Percentiles rank a stretch among this genome's conserved stretches.
Conservation (phyloP, 73 alveolate genomes). For the Paramecium caudatum region DNA sequence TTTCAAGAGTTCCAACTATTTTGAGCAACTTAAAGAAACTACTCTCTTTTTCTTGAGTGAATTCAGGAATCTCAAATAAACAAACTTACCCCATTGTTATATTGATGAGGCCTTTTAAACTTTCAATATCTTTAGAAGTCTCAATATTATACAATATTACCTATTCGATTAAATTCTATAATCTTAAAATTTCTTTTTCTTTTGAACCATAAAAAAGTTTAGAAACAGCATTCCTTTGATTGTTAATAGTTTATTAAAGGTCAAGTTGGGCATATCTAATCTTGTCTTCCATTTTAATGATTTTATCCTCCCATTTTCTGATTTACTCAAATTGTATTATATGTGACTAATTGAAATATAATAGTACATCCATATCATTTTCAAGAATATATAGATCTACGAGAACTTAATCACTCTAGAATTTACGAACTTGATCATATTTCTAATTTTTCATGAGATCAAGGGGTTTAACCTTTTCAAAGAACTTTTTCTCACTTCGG, state of each 20-base stretch:
- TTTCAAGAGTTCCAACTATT: constrained; percentile 29
- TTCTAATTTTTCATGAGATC: constrained; percentile 4
- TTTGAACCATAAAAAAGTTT: background rate
- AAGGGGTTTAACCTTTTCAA: background rate
- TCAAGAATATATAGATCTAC: constrained; percentile 19
- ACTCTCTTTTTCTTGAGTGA: background rate
- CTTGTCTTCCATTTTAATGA: background rate
- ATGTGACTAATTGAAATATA: background rate
- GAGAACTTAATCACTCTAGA: constrained; percentile 8
- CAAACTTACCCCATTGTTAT: background rate
- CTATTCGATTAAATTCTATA: background rate
- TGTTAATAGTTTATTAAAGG: constrained; percentile 20
- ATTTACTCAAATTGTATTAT: background rate
- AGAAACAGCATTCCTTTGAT: background rate
- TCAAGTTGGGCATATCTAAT: constrained; percentile 2
- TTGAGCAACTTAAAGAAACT: constrained; percentile 25
- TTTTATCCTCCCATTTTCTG: constrained; percentile 27
- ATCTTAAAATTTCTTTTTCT: constrained; percentile 33
- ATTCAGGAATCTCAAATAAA: constrained; percentile 34
- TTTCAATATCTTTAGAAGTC: background rate
- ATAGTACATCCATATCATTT: background rate
- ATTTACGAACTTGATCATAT: constrained; percentile 48
- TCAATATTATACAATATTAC: background rate
- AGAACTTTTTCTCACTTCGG: background rate
- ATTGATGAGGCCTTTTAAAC: background rate